Percentiles rank a stretch among this genome's conserved stretches.
Evolutionary conservation across 108 stramenopile genomes (phyloP).

Genomic region (Mayamaea pseudoterrestris): DNA sequence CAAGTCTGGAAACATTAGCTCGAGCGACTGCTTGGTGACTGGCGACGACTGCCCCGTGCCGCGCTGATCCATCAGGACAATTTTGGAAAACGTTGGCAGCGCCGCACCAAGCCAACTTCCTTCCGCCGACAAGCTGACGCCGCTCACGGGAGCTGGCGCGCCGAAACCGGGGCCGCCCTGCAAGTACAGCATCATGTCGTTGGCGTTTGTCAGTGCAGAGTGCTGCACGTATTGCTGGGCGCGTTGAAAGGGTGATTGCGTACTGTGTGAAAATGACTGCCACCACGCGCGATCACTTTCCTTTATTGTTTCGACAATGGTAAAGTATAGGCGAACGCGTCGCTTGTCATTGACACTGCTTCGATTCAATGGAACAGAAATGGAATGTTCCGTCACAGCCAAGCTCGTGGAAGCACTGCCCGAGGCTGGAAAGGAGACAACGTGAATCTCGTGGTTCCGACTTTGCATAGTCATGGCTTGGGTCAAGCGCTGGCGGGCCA

Average conservation of each 20-base stretch:
- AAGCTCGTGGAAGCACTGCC: slow-evolving; percentile 6
- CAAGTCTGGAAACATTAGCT: slow-evolving; percentile 59
- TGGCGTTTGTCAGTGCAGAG: slow-evolving; percentile 22
- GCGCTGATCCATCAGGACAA: slow-evolving; percentile 90
- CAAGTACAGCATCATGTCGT: slow-evolving; percentile 58
- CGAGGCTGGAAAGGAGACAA: slow-evolving; percentile 60
- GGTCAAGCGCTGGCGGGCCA: slow-evolving; percentile 30
- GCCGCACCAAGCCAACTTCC: slow-evolving; percentile 65
- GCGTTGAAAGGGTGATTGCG: slow-evolving; percentile 22
- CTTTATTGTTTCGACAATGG: slow-evolving; percentile 51
- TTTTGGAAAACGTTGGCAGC: slow-evolving; percentile 38
- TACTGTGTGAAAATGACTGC: slow-evolving; percentile 10
- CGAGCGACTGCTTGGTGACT: slow-evolving; percentile 60
- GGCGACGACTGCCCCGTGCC: slow-evolving; percentile 82
- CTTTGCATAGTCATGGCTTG: slow-evolving; percentile 46
- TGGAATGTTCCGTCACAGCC: slow-evolving; percentile 68
- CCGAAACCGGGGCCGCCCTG: slow-evolving; percentile 91
- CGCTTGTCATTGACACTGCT: slow-evolving; percentile 13
- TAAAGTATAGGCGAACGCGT: slow-evolving; percentile 54
- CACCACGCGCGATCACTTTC: slow-evolving; percentile 8
- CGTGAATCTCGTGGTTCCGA: slow-evolving; percentile 67
- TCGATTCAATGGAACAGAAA: slow-evolving; percentile 48
- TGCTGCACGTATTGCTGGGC: slow-evolving; percentile 30
- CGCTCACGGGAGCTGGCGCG: slow-evolving; percentile 49
- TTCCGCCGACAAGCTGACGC: slow-evolving; percentile 26